These are phyloP conservation scores for Peribolospora baueri DNA, from an alignment of 768 basidiomycete species.

Conservation along the genomic window DNA sequence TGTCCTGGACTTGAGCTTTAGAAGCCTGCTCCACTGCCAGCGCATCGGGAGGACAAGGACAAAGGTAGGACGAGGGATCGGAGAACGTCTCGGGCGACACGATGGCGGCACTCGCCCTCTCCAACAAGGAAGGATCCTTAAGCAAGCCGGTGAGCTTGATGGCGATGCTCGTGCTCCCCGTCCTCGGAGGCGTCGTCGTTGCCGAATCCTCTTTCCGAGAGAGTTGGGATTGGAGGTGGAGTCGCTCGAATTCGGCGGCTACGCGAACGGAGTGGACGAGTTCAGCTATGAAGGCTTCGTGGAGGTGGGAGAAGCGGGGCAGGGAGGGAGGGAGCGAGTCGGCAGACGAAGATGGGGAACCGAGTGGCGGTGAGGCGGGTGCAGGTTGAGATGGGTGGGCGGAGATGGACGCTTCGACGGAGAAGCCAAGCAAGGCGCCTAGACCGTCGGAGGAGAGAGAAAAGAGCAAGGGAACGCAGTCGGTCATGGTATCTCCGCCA, in stretches of 20 bases:
- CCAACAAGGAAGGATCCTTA: conserved; percentile 6
- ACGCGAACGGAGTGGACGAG: conserved; percentile 5
- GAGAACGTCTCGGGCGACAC: not conserved
- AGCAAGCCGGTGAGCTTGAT: conserved; percentile 13
- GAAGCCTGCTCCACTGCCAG: too few relatives aligned
- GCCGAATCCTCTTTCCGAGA: not conserved
- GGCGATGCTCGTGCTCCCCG: conserved; percentile 5
- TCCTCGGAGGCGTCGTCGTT: conserved; percentile 4
- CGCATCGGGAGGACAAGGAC: conserved; percentile 6
- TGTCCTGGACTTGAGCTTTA: too few relatives aligned
- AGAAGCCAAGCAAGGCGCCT: conserved; percentile 13
- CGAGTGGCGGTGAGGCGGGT: too few relatives aligned
- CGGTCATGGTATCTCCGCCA: not conserved
- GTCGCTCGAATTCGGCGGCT: conserved; percentile 3
- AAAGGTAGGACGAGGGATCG: conserved; percentile 1
- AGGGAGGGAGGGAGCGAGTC: not conserved
- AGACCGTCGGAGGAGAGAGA: not conserved
- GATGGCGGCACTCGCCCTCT: conserved; percentile 7
- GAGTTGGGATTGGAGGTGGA: not conserved
- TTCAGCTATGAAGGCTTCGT: conserved; percentile 5
- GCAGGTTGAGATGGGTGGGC: not conserved
- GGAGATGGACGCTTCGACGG: conserved; percentile 8
- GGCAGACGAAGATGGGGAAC: too few relatives aligned
- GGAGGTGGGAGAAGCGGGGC: not conserved
- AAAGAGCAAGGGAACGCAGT: not conserved